phyloP scores from a whole-genome alignment of 2,329 filamentous ascomycete genomes.

The Colletotrichum sp. region DNA sequence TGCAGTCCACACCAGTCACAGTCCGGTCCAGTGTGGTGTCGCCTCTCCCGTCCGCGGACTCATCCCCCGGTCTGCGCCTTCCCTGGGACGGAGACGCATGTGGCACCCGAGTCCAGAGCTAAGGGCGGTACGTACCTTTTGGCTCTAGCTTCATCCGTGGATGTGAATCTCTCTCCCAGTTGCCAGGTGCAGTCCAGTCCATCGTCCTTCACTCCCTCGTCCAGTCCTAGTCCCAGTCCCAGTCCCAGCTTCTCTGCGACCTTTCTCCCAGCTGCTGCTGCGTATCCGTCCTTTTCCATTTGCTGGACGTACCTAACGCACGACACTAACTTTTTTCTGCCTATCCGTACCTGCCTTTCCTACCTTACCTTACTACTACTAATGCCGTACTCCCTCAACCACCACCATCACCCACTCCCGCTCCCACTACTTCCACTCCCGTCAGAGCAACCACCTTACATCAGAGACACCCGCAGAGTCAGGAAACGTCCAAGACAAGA shows the following conservation, averaged over 20 bases:
- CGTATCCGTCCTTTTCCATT: neutral
- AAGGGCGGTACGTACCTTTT: neutral
- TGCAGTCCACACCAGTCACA: neutral
- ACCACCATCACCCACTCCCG: neutral
- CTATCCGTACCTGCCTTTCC: neutral
- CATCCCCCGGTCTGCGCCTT: neutral
- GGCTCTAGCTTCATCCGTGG: neutral
- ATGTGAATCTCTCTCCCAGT: neutral
- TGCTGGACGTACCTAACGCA: neutral
- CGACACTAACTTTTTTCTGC: neutral
- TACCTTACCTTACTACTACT: neutral
- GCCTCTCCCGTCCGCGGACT: conserved; percentile 15
- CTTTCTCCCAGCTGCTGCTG: neutral
- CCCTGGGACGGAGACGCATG: conserved; percentile 7
- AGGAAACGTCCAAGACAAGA: neutral
- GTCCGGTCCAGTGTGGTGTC: neutral
- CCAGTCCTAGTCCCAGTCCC: neutral
- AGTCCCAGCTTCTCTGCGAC: neutral
- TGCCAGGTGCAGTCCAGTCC: neutral
- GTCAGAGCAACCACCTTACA: neutral
- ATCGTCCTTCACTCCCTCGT: neutral
- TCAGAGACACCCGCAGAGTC: neutral
- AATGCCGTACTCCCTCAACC: neutral
- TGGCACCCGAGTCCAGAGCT: neutral
- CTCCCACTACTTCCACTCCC: neutral